Evolutionary conservation across 352 stramenopile genomes (phyloP).

Genomic region (Phytophthora sansomeana): DNA sequence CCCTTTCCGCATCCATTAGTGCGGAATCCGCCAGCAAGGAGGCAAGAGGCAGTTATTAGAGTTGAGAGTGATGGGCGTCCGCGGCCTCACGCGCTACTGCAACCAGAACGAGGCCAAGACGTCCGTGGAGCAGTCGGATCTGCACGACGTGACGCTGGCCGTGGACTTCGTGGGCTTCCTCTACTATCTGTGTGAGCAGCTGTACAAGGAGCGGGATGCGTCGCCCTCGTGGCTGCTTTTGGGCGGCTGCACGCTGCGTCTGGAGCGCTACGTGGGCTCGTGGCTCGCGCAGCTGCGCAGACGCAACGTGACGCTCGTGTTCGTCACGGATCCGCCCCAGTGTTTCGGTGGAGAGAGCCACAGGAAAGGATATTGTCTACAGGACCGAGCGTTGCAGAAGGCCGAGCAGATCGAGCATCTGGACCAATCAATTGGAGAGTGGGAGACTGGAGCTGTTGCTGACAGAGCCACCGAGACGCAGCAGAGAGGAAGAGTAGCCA

Average conservation of each 20-base stretch:
- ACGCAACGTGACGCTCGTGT: slow-evolving; percentile 62
- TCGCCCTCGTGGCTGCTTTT: slow-evolving; percentile 68
- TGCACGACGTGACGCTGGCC: slow-evolving; percentile 75
- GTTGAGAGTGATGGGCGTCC: slow-evolving; percentile 59
- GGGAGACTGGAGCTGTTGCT: not conserved
- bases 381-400: slow-evolving; percentile 69
- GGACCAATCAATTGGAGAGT: not conserved
- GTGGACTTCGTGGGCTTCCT: slow-evolving; percentile 88
- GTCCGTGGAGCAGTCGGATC: slow-evolving; percentile 42
- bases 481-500: slow-evolving; percentile 23
- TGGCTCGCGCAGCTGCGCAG: slow-evolving; percentile 58
- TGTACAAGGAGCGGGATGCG: slow-evolving; percentile 47
- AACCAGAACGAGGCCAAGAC: slow-evolving; percentile 53
- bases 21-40: not conserved
- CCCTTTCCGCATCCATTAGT: not conserved
- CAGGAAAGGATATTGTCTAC: slow-evolving; percentile 65
- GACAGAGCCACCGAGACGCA: not conserved
- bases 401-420: slow-evolving; percentile 50
- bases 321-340: slow-evolving; percentile 79
- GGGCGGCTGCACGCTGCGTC: slow-evolving; percentile 56
- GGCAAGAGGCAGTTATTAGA: not conserved
- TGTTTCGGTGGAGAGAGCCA: slow-evolving; percentile 77
- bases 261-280: slow-evolving; percentile 52
- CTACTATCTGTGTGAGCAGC: slow-evolving; percentile 70
- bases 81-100: slow-evolving; percentile 67